Evolutionary conservation across 345 rosid species (phyloP), one percentile per base, ranked within the genome.

Genomic region (Sonneratia alba): DNA sequence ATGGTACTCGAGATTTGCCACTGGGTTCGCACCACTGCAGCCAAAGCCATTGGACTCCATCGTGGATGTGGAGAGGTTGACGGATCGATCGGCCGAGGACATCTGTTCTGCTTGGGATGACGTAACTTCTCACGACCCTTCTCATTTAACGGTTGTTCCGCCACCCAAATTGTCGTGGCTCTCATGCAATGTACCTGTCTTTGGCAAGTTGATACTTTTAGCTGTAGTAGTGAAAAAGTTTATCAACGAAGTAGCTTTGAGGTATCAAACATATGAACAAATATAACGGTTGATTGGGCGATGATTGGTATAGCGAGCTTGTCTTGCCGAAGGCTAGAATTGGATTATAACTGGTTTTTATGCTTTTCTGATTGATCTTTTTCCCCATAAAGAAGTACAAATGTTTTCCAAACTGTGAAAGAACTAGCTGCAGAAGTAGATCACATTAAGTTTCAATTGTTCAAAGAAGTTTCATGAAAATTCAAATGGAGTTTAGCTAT

Each of bases 81-180:
- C 85, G 81, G 70, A 68, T 15, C 81, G 86, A 66, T 87, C 97
- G 0, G 72, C 97, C 1, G 91, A 90, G 76, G 98, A 87, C 53
- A 96, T 95, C 71, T 85, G 90, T 73, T 86, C 97, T 1, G 78
- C 82, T 72, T 92, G 97, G 97, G 96, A 92, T 65, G 97, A 92
- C 79, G 99, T 89, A 87, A 74, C 67, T 67, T 19, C 66, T 34
- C 5, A 27, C 53, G 40, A 21, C 15, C 51, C 72, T 27, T 34
- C 40, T 55, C 48, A 51, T 53, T 36, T 55, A 7, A 55, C 16
- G 12, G 21, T 40, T 9, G 19, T 34, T 6, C 7, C 7, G 27
- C 12, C 55, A 55, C 34, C 7, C 49, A 19, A 36, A 36, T 70
- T 53, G 65, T 19, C 37, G 49, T 51, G 56, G 21, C 6, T 6